These are phyloP conservation scores for Calycina herbarum DNA, from an alignment of 2,329 filamentous ascomycete genomes.

Conservation along the genomic window DNA sequence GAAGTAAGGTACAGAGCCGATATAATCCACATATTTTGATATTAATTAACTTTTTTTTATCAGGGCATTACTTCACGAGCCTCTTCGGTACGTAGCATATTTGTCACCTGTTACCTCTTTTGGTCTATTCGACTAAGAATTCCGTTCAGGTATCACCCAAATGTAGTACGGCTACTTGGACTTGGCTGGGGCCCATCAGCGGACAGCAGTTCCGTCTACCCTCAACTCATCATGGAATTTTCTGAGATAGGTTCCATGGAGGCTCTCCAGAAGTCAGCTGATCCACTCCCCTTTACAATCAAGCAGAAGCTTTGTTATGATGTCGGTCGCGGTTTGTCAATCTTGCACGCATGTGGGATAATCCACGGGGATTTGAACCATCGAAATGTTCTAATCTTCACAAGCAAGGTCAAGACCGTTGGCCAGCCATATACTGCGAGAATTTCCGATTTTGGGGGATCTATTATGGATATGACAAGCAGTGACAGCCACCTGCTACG, in stretches of 20 bases:
- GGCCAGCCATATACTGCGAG: background rate
- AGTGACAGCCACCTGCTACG: background rate
- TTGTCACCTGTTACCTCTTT: too few species aligned
- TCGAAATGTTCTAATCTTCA: background rate
- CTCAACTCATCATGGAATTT: slow-evolving; percentile 2
- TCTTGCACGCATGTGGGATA: background rate
- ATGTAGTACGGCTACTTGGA: background rate
- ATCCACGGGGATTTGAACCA: background rate
- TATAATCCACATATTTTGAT: background rate
- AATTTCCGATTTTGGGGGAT: background rate
- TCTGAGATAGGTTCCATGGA: slow-evolving; percentile 1
- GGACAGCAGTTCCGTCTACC: background rate
- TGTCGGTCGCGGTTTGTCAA: background rate
- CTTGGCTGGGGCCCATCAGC: background rate
- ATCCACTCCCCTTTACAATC: background rate
- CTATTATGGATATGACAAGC: background rate
- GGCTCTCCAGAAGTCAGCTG: background rate
- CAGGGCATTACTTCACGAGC: background rate
- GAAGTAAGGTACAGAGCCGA: background rate
- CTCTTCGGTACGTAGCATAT: background rate
- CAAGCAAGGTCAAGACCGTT: background rate
- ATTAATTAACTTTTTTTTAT: background rate
- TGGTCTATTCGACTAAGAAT: too few species aligned
- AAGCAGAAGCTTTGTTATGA: slow-evolving; percentile 1
- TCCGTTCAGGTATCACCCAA: background rate